Evolutionary conservation across 2,329 filamentous ascomycete species (phyloP), one percentile per base, ranked within the genome.

Genomic region (Beauveria brongniartii): DNA sequence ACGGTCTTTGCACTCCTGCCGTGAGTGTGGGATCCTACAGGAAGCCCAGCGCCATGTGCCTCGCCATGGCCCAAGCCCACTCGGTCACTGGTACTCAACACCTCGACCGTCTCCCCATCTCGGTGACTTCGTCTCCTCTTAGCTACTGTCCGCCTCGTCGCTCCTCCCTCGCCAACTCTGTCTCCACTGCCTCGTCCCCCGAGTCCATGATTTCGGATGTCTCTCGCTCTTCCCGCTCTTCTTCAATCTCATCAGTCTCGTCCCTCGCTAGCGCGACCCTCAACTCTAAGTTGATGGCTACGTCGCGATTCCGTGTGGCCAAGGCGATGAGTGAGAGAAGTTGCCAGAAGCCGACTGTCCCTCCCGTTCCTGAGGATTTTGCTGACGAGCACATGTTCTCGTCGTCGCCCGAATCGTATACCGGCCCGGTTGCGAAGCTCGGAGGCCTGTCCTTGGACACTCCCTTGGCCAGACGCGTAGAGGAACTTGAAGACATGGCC

Each of bases 161-260:
- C 63, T 85, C 84, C 16, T 87, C 84, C 18, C 80, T 87, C 63
- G 84, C 83, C 69, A 85, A 80, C 68, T 85, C 84, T 20, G 75
- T 84, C 66, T 87, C 84, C 28, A 82, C 82, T 34, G 80, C 81
- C 40, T 87, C 85, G 62, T 87, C 85, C 30, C 85, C 85, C 64
- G 84, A 87, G 69, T 87, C 85, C 60, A 87, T 87, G 84, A 74
- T 87, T 51, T 87, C 85, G 62, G 85, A 87, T 69, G 76, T 78
- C 61, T 86, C 81, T 62, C 80, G 80, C 63, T 79, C 83, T 64
- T 87, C 84, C 65, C 82, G 83, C 70, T 85, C 83, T 57, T 86
- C 84, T 69, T 87, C 84, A 20, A 83, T 85, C 73, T 86, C 83
- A 61, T 85, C 83, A 69, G 78, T 82, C 67, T 85, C 83, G 66